Base-by-base conservation (phyloP, 345 rosid genomes). In the Aurinia saxatilis region DNA sequence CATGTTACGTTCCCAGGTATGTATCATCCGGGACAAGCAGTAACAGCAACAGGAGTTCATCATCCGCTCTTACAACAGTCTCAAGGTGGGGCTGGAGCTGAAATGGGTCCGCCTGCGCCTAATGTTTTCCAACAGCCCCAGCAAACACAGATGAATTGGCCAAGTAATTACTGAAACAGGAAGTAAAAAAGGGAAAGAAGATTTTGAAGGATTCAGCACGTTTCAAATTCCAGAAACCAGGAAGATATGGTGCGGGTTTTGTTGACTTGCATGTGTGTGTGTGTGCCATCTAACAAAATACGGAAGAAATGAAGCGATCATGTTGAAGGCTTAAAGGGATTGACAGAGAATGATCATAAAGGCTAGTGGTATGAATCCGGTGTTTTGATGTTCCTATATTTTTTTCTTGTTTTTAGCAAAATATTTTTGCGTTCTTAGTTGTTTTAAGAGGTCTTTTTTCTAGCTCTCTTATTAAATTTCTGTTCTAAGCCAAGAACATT, bases 81-180 rank as follows among this genome's bases (percentile, higher is more conserved):
- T 53, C 92, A 81, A 70, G 75, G 81, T 34, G 72, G 80, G 79
- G 78, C 79, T 63, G 90, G 92, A 67, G 79, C 77, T 42, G 91
- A 91, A 67, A 81, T 88, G 82, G 89, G 68, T 48, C 85, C 88
- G 67, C 82, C 90, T 30, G 75, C 81, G 8, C 81, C 85, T 52
- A 83, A 60, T 65, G 85, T 86, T 68, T 91, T 82, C 76, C 98
- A 86, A 81, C 98, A 86, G 74, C 81, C 95, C 30, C 98, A 88
- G 80, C 98, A 88, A 70, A 81, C 84, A 67, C 98, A 86, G 70
- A 76, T 86, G 68, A 84, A 85, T 62, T 91, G 96, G 96, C 91
- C 96, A 8, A 80, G 86, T 71, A 88, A 77, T 80, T 91, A 88
- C 77, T 91, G 77, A 88, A 72, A 71, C 65, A 67, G 60, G 37